Evolutionary conservation across 2,329 filamentous ascomycete species (phyloP).

Genomic region (Thielaviopsis euricoi): DNA sequence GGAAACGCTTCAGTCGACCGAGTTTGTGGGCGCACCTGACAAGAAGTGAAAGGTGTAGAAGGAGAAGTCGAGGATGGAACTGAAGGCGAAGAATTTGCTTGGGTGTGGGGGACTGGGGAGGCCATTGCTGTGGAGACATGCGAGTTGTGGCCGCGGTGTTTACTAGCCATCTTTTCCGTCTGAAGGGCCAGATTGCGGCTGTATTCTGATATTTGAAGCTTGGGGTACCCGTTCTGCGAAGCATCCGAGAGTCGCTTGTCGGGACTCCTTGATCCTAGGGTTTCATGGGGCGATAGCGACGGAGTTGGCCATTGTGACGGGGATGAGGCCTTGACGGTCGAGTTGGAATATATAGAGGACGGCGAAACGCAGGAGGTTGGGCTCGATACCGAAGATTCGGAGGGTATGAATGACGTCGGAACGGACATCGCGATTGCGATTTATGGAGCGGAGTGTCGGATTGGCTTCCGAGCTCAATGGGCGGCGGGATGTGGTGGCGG

Average conservation of each 20-base stretch:
- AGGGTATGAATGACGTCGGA: background rate
- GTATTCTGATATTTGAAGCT: constrained; percentile 9
- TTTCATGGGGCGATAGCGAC: background rate
- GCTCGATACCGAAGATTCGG: constrained; percentile 1
- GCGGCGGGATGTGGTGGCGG: too few species aligned
- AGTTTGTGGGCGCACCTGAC: background rate
- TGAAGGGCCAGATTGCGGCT: constrained; percentile 10
- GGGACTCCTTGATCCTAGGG: constrained; percentile 1
- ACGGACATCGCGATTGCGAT: constrained; percentile 5
- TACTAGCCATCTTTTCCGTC: constrained; percentile 6
- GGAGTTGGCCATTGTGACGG: constrained; percentile 3
- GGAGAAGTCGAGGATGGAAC: background rate
- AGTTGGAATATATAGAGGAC: constrained; percentile 8
- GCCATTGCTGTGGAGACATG: background rate
- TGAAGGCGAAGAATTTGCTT: background rate
- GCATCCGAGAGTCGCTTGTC: background rate
- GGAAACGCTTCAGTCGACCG: background rate
- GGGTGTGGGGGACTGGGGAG: background rate
- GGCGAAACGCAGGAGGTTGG: constrained; percentile 7
- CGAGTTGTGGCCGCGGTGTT: background rate
- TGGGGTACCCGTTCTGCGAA: background rate
- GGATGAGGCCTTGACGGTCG: constrained; percentile 8
- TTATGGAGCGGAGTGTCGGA: background rate
- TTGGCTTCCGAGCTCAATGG: background rate
- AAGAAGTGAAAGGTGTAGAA: background rate